Percentiles rank a stretch among this genome's conserved stretches.
Evolutionary conservation across 2,329 filamentous ascomycete species (phyloP).

Genomic region (Exophiala calicioides): DNA sequence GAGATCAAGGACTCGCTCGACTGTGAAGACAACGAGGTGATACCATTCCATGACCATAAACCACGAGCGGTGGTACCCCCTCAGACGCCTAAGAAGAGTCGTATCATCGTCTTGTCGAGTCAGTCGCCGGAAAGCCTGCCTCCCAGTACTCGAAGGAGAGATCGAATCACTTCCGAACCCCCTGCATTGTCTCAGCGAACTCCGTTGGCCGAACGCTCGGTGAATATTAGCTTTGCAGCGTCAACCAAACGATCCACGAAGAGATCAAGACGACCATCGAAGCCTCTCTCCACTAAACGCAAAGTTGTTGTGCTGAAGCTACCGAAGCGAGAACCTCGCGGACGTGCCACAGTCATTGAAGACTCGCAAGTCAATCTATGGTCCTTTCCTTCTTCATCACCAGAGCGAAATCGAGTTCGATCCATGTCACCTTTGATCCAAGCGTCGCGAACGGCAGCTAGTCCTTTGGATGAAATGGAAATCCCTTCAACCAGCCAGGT

Average conservation of each 20-base stretch:
- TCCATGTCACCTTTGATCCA: too few species aligned
- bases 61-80: background rate
- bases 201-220: conserved; percentile 25
- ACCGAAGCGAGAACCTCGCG: conserved; percentile 11
- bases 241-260: conserved; percentile 4
- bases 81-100: conserved; percentile 15
- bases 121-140: conserved; percentile 29
- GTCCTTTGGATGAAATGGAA: conserved; percentile 13
- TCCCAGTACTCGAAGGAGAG: conserved; percentile 16
- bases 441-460: background rate
- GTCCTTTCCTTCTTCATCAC: conserved; percentile 29
- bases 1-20: conserved; percentile 27
- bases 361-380: conserved; percentile 26
- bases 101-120: conserved; percentile 24
- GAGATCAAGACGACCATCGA: conserved; percentile 8
- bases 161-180: background rate
- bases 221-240: conserved; percentile 8
- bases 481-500: conserved; percentile 26
- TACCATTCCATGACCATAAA: background rate
- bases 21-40: conserved; percentile 6
- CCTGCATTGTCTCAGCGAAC: conserved; percentile 18
- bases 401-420: too few species aligned
- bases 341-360: conserved; percentile 12
- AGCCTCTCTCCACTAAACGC: conserved; percentile 3
- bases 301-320: conserved; percentile 27